Evolutionary conservation across 208 protist genomes (phyloP), one percentile per base, ranked within the genome.

Genomic region (Strigomonas galati): DNA sequence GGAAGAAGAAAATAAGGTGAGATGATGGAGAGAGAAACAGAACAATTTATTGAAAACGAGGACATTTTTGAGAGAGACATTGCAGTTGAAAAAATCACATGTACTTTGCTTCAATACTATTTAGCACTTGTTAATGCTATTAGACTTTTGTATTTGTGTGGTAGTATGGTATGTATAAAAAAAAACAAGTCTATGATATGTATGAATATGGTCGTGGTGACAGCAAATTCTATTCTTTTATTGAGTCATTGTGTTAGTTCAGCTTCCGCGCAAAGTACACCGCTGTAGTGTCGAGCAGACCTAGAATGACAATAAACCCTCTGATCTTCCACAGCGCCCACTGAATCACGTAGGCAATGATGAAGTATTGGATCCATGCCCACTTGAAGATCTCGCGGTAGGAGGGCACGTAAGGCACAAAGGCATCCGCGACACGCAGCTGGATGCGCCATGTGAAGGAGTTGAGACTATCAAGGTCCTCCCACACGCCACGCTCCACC

Each of bases 281-380:
- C 15, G 89, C 89, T 2, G 62, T 84, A 0, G 82, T 77, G 68
- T 72, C 61, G 5, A 92, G 54, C 49, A 91, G 51, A 2, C 82
- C 89, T 31, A 62, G 26, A 67, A 68, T 83, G 48, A 89, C 84
- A 6, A 88, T 19, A 7, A 91, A 12, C 37, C 85, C 82, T 57
- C 85, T 82, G 44, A 92, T 28, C 70, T 76, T 63, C 85, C 84
- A 92, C 27, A 95, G 49, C 30, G 91, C 27, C 82, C 81, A 88
- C 68, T 91, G 82, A 28, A 95, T 30, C 30, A 83, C 23, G 56
- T 82, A 91, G 43, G 78, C 85, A 65, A 92, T 84, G 57, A 69
- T 71, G 49, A 90, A 92, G 71, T 92, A 92, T 71, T 95, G 89
- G 27, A 95, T 69, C 85, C 85, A 95, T 17, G 67, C 84, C 82